Evolutionary conservation across 352 stramenopile genomes (phyloP).

Genomic region (Detonula confervacea): DNA sequence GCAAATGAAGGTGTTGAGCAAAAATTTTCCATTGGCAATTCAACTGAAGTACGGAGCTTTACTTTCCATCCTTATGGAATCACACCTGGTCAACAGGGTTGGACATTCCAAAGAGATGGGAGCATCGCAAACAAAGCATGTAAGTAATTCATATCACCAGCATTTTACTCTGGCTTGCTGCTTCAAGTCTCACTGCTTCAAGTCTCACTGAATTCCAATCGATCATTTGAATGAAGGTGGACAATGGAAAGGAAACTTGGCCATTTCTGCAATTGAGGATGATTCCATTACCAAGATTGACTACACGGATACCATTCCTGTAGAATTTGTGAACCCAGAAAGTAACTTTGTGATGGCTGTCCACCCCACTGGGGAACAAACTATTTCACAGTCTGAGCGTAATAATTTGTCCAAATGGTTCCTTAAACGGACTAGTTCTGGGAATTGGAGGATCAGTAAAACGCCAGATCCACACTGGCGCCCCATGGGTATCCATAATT

Average conservation of each 20-base stretch:
- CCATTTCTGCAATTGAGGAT: background rate
- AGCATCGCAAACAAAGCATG: background rate
- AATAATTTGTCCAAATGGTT: background rate
- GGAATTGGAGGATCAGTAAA: background rate
- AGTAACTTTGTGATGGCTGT: constrained; percentile 2
- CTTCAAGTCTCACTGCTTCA: background rate
- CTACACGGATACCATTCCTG: constrained; percentile 2
- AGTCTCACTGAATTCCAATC: background rate
- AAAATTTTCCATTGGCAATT: too few species aligned
- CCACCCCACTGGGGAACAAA: too few species aligned
- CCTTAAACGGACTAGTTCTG: background rate
- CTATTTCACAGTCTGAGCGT: too few species aligned
- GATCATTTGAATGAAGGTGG: background rate
- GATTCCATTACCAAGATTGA: constrained; percentile 10
- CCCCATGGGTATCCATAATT: too few species aligned
- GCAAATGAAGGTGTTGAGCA: too few species aligned
- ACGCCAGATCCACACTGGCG: too few species aligned
- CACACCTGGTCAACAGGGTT: background rate
- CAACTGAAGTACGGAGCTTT: too few species aligned
- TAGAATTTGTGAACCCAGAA: constrained; percentile 11
- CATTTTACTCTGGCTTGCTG: background rate
- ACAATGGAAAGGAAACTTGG: background rate
- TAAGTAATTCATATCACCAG: background rate
- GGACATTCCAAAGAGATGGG: background rate
- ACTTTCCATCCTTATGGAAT: background rate